Percentiles rank a stretch among this genome's conserved stretches.
These are phyloP conservation scores for Canna indica DNA, from an alignment of 176 grass and related monocot genomes.

Conservation along the genomic window DNA sequence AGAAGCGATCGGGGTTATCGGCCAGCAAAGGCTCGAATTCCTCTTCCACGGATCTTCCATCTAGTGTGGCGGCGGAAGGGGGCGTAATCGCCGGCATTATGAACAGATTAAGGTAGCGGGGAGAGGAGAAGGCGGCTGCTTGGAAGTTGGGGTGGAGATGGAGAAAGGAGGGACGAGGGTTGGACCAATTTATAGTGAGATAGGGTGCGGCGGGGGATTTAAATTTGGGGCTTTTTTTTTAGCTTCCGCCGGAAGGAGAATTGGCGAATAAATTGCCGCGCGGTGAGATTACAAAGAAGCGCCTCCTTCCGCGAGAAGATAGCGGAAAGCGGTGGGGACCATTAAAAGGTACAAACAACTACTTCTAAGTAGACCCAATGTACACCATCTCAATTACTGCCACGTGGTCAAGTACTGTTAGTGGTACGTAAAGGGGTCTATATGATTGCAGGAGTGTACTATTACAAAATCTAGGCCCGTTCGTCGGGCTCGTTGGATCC, in stretches of 20 bases:
- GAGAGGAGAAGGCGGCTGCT: background rate
- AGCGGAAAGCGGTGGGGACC: no score
- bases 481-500: no score
- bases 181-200: background rate
- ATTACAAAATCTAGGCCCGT: no score
- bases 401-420: no score
- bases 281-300: background rate
- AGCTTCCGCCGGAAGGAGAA: background rate
- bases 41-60: background rate
- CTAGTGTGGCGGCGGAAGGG: background rate
- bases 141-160: background rate
- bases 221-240: background rate
- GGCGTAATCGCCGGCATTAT: background rate
- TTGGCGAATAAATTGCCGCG: background rate
- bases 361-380: no score
- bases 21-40: slow-evolving; percentile 4
- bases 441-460: no score
- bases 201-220: background rate
- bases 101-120: background rate
- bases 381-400: no score
- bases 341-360: no score
- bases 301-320: no score
- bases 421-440: no score
- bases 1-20: slow-evolving; percentile 5
- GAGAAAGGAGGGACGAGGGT: background rate